Evolutionary conservation across 768 basidiomycete species (phyloP), one percentile per base, ranked within the genome.

Genomic region (Brasilioporus rufonigricans): DNA sequence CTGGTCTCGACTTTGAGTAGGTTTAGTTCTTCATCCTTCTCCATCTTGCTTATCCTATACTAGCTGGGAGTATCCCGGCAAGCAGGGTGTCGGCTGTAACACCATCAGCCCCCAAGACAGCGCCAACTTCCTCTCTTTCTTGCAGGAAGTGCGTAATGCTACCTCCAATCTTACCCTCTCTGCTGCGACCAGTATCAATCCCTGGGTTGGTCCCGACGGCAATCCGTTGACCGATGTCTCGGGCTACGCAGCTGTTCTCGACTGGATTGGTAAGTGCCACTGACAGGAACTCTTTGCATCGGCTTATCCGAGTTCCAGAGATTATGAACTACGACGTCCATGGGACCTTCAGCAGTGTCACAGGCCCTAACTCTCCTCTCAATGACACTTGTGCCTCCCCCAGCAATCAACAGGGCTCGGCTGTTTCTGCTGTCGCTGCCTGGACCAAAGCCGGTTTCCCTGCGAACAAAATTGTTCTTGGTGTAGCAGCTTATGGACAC

Each of bases 31-130:
- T 45, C 21, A 23, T 41, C 38, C 5, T 32, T 0, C 7, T 2
- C 3, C n/a, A 7, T 36, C 8, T 24, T 46, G 14, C 52, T 61
- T 19, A 63, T 18, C 23, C 1, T 5, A 19, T 29, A 2, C n/a
- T 46, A 90, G 89, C 65, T 93, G 91, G 92, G 93, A 94, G 68
- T 96, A 91, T 66, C 93, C 93, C 35, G 82, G 77, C 36, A 72
- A 72, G 12, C 74, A 73, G 43, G 92, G 91, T 16, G 79, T 88
- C 19, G 78, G 80, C 8, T 90, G 89, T 65, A 96, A 96, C 72
- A 69, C 68, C 7, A 69, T 84, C 44, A 80, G 81, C 23, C 58
- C 77, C 5, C 63, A 79, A 49, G 94, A 97, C 69, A 85, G 87
- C 0, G 76, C 79, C 58, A 94, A 97, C 71, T 87, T 88, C 72